Evolutionary conservation across 495 filamentous ascomycete genomes (phyloP), one percentile per base, ranked within the genome.

Genomic region (Mytilinidion resinicola): DNA sequence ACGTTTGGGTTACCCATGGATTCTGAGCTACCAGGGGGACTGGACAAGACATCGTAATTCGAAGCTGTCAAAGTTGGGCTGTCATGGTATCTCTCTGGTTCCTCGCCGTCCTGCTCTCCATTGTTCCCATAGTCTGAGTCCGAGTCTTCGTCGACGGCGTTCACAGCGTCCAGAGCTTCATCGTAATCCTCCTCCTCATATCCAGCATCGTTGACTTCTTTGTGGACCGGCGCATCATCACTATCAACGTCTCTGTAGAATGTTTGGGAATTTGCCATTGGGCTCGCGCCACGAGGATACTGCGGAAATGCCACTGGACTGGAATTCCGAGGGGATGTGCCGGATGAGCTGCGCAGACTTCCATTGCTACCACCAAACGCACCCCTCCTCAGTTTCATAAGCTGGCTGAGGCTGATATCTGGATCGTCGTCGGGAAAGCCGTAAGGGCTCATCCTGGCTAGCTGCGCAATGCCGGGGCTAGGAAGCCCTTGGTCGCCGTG

Each of bases 291-390:
- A 17, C 59, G 34, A 8, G 63, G 56, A 9, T 57, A 25, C 19
- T 53, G 61, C 25, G 57, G 57, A 36, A 61, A 51, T 35, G 56
- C 59, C 25, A 61, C 57, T 10, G 67, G 67, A 34, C 57, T 62
- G n/a, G 64, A 67, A 37, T 65, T 67, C 6, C 64, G 34, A 25
- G 64, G 64, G 43, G 56, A 60, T 14, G 49, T 65, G 1, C 58
- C 54, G 9, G 57, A 8, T 6, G 56, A 52, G 19, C 59, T 56
- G 14, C 51, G 48, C 15, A 67, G 46, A 64, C 87, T 91, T 0
- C 77, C 84, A 63, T 89, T 85, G 60, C 88, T 91, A 0, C 88
- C 88, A 36, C 88, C 88, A 82, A 89, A 95, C 0, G 89, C 87
- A 49, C 80, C 84, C 9, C 79, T 84, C 0, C 89, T 79, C 36